Base-by-base conservation (phyloP, 1,284 basidiomycete species). In the Trametes polyzona region DNA sequence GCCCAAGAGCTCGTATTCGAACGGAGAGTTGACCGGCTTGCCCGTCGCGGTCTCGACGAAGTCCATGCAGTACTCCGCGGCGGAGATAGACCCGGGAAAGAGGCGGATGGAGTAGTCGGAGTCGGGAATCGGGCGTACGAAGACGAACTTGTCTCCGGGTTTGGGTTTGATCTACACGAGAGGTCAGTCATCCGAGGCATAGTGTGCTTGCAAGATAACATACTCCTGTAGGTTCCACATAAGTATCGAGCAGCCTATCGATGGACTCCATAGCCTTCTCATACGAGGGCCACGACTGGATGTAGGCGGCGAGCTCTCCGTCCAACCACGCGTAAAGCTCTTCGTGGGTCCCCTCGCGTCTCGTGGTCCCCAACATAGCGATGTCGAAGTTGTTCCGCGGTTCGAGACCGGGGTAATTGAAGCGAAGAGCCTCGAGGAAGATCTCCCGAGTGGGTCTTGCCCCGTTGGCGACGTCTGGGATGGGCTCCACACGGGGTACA, bases 1-100 rank as follows among this genome's bases (percentile, higher is more conserved):
- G 4, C 16, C 41, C 42, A 33, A 56, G 19, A 56, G 43, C 42
- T 51, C 55, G 48, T 39, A 50, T 5, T 44, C 42, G 35, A 56
- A 56, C 4, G 55, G 55, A 8, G 55, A 51, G 19, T 56, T 51
- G 19, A 56, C 47, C 23, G 55, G 42, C 19, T 50, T 36, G 19
- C 55, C 55, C 3, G 55, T 17, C 9, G 41, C 30, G 27, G 41
- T 40, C n/a, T 56, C 55, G 17, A 51, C 41, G 36, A 51, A 56
- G 23, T 56, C 55, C 23, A 56, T 11, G 41, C 41, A 42, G 26
- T 42, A 42, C 16, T 42, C 41, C 2, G 41, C 41, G 5, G 41
- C 41, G 41, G 41, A 42, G 16, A 42, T 1, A 4, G 41, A 42
- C 26, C 41, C 41, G 24, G 41, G 41, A n/a, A 42, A 42, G 1